Conservation (phyloP, 352 stramenopile genomes). For the Globisporangium echinulatum region DNA sequence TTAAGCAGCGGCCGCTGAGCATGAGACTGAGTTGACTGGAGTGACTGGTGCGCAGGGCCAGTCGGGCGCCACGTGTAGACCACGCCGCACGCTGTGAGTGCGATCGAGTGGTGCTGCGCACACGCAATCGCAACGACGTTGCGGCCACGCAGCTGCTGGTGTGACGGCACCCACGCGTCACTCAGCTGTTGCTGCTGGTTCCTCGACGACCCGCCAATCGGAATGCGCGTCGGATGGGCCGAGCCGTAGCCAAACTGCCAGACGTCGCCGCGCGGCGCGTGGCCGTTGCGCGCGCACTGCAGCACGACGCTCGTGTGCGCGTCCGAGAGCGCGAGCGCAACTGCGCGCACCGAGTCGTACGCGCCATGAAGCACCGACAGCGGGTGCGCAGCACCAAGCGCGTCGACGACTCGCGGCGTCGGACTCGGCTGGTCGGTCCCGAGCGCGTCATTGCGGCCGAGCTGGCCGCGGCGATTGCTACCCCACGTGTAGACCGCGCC, state of each 20-base stretch:
- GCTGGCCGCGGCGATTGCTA: constrained; percentile 72
- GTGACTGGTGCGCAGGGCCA: constrained; percentile 26
- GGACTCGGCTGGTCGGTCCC: constrained; percentile 58
- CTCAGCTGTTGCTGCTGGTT: constrained; percentile 26
- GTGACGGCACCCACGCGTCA: constrained; percentile 55
- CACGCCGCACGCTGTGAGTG: constrained; percentile 43
- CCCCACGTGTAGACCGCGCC: constrained; percentile 71
- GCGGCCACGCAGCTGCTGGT: constrained; percentile 29
- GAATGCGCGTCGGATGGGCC: constrained; percentile 55
- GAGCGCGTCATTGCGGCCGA: constrained; percentile 72
- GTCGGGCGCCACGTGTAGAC: constrained; percentile 81
- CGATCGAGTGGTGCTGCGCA: constrained; percentile 76
- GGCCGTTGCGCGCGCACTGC: constrained; percentile 42
- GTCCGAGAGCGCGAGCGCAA: constrained; percentile 64
- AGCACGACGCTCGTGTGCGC: constrained; percentile 69
- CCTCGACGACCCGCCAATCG: no score
- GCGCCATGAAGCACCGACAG: constrained; percentile 59
- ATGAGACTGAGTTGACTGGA: no score
- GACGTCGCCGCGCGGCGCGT: constrained; percentile 46
- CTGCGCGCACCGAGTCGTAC: constrained; percentile 31
- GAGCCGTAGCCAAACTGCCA: constrained; percentile 79
- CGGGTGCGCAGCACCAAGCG: constrained; percentile 39
- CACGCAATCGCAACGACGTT: constrained; percentile 72
- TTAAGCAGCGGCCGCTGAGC: constrained; percentile 13
- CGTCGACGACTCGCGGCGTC: constrained; percentile 51